These are phyloP conservation scores for Euphorbia celastroides DNA, from an alignment of 441 rosid species.

Conservation along the genomic window DNA sequence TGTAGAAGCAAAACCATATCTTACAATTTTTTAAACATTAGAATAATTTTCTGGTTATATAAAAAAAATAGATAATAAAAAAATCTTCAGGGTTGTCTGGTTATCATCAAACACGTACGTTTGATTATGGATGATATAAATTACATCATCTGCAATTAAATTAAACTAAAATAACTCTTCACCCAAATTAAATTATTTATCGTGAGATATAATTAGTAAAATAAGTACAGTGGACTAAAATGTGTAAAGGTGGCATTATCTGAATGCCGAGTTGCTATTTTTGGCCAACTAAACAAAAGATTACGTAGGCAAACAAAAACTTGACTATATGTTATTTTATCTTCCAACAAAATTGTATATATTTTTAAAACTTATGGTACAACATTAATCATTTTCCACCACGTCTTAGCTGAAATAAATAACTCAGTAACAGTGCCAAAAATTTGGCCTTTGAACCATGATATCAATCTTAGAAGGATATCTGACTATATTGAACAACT, in stretches of 20 bases:
- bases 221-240: neutral
- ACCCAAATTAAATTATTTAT: too few species aligned
- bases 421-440: neutral
- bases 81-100: constrained; percentile 17
- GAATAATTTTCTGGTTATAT: too few species aligned
- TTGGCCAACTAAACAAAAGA: neutral
- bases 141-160: neutral
- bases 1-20: neutral
- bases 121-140: constrained; percentile 3
- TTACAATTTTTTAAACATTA: neutral
- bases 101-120: constrained; percentile 25
- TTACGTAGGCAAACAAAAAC: neutral
- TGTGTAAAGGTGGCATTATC: neutral
- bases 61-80: too few species aligned
- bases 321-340: neutral
- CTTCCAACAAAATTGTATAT: too few species aligned
- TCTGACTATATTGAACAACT: too few species aligned
- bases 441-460: too few species aligned
- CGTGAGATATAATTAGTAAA: neutral
- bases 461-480: too few species aligned
- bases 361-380: neutral
- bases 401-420: neutral
- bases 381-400: neutral
- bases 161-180: neutral
- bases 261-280: neutral